Evolutionary conservation across 2,329 filamentous ascomycete genomes (phyloP), one percentile per base, ranked within the genome.

Genomic region (Aureobasidium sp.): DNA sequence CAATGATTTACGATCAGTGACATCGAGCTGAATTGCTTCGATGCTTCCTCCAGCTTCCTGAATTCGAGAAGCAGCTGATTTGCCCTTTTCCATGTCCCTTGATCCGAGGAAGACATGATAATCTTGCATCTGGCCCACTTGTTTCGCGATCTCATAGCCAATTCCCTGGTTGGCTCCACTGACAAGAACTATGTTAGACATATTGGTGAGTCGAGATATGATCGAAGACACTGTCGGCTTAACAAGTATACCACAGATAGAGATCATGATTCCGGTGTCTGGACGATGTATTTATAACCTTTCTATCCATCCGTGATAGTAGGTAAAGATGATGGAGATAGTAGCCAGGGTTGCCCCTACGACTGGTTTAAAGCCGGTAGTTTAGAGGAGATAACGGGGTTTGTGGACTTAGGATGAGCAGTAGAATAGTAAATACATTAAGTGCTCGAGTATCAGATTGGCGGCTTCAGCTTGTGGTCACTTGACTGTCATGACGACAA

Each of bases 121-220:
- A 4, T 44, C 27, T 17, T 41, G 27, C 17, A 10, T 44, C 2
- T 29, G 15, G 15, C 37, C 15, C 1, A 59, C 27, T n/a, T 26
- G 24, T 26, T 48, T 27, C 7, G 55, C 55, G 5, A 46, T 59
- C 7, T 43, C 55, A 5, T 26, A 59, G 5, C 55, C 55, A 8
- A 59, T 46, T 0, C 55, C 55, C 5, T 47, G 36, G 41, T 59
- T 59, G 24, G 55, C 55, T 24, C 55, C 55, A 17, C 36, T 59
- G 9, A 59, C 41, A 5, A 59, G 55, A 47, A 59, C 55, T n/a
- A 44, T 36, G 10, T 59, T 59, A 5, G 44, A 52, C 48, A 34
- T 52, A 4, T 52, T 52, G 48, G 12, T 37, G 26, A n/a, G 20
- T 12, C 20, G 4, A 10, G 5, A n/a, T 7, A 5, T 34, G 47